Percentiles rank a stretch among this genome's conserved stretches.
phyloP scores from a whole-genome alignment of 2,329 filamentous ascomycete species.

The Colletotrichum sp. region DNA sequence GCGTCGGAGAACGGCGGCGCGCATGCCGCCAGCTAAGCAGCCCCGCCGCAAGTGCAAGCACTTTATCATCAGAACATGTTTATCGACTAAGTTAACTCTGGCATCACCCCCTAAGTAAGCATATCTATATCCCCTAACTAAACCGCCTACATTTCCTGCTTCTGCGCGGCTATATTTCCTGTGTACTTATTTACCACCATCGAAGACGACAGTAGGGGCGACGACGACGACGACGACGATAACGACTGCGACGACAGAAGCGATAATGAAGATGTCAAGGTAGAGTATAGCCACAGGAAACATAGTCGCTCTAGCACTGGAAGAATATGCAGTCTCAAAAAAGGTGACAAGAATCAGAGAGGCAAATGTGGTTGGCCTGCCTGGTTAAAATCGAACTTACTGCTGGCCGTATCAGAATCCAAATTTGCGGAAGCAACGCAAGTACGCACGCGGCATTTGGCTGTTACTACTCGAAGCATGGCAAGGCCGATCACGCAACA shows the following conservation, averaged over 20 bases:
- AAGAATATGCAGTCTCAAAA: not conserved
- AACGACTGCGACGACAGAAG: no score
- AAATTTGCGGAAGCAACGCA: not conserved
- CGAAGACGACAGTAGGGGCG: no score
- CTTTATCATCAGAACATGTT: fast-evolving
- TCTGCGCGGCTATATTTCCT: no score
- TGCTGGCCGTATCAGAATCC: fast-evolving
- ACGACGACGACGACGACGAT: no score
- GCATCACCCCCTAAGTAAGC: not conserved
- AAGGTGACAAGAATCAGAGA: not conserved
- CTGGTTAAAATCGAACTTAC: not conserved
- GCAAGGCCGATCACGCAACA: not conserved
- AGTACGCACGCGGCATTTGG: not conserved
- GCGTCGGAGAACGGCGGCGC: not conserved
- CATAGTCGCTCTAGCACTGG: no score
- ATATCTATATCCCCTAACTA: not conserved
- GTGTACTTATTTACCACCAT: no score
- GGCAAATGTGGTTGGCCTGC: not conserved
- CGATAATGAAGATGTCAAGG: no score
- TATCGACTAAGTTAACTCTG: not conserved
- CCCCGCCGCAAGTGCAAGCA: not conserved
- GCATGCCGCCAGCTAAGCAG: not conserved
- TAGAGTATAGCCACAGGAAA: no score
- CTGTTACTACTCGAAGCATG: not conserved
- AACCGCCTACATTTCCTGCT: fast-evolving